phyloP scores from a whole-genome alignment of 768 basidiomycete genomes.

The Chalciporus pseudorubinellus region DNA sequence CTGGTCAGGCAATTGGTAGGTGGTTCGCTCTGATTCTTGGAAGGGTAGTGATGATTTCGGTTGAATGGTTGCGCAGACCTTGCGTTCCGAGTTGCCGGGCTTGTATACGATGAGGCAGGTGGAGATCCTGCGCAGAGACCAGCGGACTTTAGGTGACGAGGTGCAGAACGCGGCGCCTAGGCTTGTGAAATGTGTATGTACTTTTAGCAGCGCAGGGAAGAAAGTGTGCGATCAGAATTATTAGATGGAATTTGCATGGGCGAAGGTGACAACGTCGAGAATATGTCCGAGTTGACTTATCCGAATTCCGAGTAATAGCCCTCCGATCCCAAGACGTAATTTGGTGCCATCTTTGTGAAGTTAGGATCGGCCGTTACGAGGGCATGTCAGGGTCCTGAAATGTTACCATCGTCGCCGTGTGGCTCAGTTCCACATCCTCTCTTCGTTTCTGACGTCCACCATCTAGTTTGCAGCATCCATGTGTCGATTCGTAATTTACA shows the following conservation, averaged over 20 bases:
- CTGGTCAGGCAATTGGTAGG: constrained; percentile 77
- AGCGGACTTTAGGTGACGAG: constrained; percentile 66
- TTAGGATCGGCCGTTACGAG: neutral
- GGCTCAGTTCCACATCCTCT: neutral
- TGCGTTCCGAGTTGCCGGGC: constrained; percentile 79
- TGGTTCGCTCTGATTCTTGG: neutral
- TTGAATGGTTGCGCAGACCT: constrained; percentile 53
- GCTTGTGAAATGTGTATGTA: constrained; percentile 7
- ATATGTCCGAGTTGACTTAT: no score
- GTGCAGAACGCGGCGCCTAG: neutral
- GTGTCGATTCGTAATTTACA: constrained; percentile 94
- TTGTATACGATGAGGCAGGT: constrained; percentile 81
- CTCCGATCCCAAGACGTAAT: constrained; percentile 23
- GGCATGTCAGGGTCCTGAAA: no score
- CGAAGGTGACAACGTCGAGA: no score
- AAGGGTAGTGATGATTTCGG: constrained; percentile 2
- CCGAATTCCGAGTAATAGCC: neutral
- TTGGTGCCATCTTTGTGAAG: constrained; percentile 10
- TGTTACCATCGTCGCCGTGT: no score
- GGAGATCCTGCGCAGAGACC: constrained; percentile 79
- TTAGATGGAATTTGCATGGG: no score
- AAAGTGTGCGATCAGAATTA: no score
- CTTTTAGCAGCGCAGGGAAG: neutral
- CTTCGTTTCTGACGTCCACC: neutral
- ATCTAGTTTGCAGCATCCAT: constrained; percentile 37